Evolutionary conservation across 2,329 filamentous ascomycete species (phyloP), one percentile per base, ranked within the genome.

Genomic region (Rhynchosporium graminicola): DNA sequence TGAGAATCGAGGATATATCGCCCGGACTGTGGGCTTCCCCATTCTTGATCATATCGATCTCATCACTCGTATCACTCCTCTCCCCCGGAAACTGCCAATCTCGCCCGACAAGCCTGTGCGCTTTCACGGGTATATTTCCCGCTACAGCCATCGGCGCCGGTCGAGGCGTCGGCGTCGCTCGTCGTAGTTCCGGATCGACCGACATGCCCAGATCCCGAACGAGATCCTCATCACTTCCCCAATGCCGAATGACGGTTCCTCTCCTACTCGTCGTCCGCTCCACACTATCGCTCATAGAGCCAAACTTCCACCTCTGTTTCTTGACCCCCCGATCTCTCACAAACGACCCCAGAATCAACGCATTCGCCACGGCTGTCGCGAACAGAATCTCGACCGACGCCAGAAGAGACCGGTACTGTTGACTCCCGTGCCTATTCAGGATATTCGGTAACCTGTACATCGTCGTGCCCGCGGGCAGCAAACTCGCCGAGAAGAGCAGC

Each of bases 331-430:
- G 85, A 74, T 98, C 94, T 13, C 94, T 86, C 33, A 98, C 87
- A 72, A 98, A 98, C 0, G 93, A 96, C 12, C 94, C 94, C 2
- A 99, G 84, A 0, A 97, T 90, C 26, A 99, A 82, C 3, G 89
- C 88, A 74, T 98, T 99, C 12, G 94, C 91, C 0, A 96, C 89
- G 0, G 87, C 86, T 0, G 93, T 91, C 4, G 95, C 93, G 57
- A 94, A 93, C 0, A 98, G 82, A 7, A 98, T 89, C 73, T 99
- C 95, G 20, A 96, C 82, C 0, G 93, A 97, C 4, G 95, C 95
- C 67, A 96, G 82, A 1, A 98, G 84, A 0, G 94, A 96, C 50
- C 95, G 90, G 69, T 90, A 92, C 72, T 95, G 92, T 74, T 98
- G 95, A 33, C 84, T 81, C 2, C 92, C 92, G 63, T 86, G 77